A percentile compares a stretch with the other conserved stretches of the same genome.
Conservation (phyloP, 140 eudicot species). For the Anethum foeniculum region DNA sequence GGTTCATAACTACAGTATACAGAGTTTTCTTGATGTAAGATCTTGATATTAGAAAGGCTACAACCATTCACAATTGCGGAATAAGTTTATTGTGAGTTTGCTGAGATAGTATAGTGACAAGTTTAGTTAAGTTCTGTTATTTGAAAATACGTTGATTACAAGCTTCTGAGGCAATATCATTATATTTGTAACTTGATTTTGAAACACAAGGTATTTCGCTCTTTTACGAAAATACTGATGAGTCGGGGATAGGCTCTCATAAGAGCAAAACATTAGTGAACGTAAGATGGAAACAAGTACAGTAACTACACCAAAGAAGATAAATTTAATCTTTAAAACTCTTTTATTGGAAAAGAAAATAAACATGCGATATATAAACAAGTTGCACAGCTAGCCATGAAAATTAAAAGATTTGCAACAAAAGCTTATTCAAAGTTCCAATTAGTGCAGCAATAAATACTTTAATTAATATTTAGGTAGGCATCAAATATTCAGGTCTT, state of each 20-base stretch:
- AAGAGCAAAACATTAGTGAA: not conserved
- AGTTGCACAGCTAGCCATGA: not conserved
- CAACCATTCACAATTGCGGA: not conserved
- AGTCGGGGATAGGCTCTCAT: not conserved
- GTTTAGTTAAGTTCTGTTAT: not conserved
- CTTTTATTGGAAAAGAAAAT: not conserved
- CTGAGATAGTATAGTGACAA: not conserved
- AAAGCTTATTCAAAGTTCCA: not conserved
- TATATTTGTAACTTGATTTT: not conserved
- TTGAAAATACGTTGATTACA: not conserved
- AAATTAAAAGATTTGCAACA: not conserved
- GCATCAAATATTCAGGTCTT: not conserved
- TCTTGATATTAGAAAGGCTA: not conserved
- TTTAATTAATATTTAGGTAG: not conserved
- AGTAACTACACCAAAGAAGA: not conserved
- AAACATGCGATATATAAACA: no score
- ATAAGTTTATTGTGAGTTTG: not conserved
- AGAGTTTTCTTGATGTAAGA: not conserved
- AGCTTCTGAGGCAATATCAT: not conserved
- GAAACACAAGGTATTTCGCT: not conserved
- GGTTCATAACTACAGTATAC: not conserved
- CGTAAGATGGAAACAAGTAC: not conserved
- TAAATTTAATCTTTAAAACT: not conserved
- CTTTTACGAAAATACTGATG: not conserved
- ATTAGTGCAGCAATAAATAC: not conserved